Percentiles rank a stretch among this genome's conserved stretches.
These are phyloP conservation scores for Boechera divaricarpa DNA, from an alignment of 345 rosid genomes.

Conservation along the genomic window DNA sequence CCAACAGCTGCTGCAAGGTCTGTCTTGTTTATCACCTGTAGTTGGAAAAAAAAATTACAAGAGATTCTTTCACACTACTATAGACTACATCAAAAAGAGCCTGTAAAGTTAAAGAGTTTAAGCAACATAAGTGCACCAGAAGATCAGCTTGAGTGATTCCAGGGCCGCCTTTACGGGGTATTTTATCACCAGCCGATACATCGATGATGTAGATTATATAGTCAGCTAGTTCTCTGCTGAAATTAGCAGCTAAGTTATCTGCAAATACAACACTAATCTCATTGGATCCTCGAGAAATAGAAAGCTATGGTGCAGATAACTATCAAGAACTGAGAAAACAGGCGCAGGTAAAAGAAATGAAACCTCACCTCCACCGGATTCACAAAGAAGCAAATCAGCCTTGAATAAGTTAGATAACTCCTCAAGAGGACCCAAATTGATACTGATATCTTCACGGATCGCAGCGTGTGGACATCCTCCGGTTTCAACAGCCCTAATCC, in stretches of 20 bases:
- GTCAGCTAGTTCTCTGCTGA: conserved; percentile 96
- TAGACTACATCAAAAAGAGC: background rate
- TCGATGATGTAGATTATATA: conserved; percentile 93
- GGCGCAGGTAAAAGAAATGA: background rate
- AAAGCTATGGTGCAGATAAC: background rate
- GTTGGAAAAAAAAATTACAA: conserved; percentile 2
- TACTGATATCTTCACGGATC: conserved; percentile 97
- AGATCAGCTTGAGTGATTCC: conserved; percentile 99
- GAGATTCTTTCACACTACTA: conserved; percentile 1
- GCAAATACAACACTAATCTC: conserved; percentile 45
- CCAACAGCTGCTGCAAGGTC: conserved; percentile 93
- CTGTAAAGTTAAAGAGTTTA: background rate
- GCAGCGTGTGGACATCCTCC: conserved; percentile 99
- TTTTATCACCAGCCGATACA: conserved; percentile 94
- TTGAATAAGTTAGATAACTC: conserved; percentile 87
- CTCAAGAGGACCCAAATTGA: conserved; percentile 95
- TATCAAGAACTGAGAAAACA: background rate
- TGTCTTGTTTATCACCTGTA: conserved; percentile 92
- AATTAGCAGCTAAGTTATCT: conserved; percentile 97
- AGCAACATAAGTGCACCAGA: conserved; percentile 45
- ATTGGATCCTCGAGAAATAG: background rate
- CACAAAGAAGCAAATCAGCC: conserved; percentile 90
- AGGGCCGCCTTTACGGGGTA: conserved; percentile 96
- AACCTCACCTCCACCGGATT: conserved; percentile 88
- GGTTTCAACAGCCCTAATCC: conserved; percentile 93